Evolutionary conservation across 2,329 filamentous ascomycete genomes (phyloP).

Genomic region (Aspergillus ustus): DNA sequence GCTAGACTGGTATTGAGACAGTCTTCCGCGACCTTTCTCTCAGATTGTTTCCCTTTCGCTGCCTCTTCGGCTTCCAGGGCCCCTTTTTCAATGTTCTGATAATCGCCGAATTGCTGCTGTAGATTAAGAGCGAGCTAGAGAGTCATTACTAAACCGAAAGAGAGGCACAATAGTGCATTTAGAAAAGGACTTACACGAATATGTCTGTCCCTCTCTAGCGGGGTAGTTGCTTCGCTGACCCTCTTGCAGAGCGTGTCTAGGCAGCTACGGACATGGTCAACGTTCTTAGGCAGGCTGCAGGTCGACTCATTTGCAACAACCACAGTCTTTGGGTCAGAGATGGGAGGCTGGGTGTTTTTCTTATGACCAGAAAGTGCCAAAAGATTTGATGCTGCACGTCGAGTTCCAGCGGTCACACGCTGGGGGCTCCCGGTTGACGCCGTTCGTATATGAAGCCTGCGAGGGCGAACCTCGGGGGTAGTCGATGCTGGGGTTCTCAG

Average conservation of each 20-base stretch:
- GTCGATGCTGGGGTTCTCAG: not conserved
- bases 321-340: not conserved
- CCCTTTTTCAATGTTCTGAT: constrained; percentile 16
- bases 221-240: constrained; percentile 13
- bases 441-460: constrained; percentile 16
- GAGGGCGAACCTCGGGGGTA: constrained; percentile 11
- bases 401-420: constrained; percentile 5
- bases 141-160: not conserved
- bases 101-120: constrained; percentile 25
- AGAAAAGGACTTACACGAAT: constrained; percentile 23
- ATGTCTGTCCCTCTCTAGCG: constrained; percentile 20
- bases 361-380: not conserved
- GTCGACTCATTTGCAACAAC: not conserved
- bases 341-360: not conserved
- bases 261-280: constrained; percentile 10
- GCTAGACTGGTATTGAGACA: constrained; percentile 14
- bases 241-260: constrained; percentile 22
- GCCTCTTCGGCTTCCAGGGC: constrained; percentile 18
- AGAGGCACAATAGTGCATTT: not conserved
- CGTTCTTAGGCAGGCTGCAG: not conserved
- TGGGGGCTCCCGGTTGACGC: constrained; percentile 27
- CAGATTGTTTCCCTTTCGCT: constrained; percentile 15
- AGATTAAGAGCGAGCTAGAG: constrained; percentile 22
- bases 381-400: not conserved
- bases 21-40: constrained; percentile 15